Base-by-base conservation (phyloP, 345 rosid species). In the Brassica incana region DNA sequence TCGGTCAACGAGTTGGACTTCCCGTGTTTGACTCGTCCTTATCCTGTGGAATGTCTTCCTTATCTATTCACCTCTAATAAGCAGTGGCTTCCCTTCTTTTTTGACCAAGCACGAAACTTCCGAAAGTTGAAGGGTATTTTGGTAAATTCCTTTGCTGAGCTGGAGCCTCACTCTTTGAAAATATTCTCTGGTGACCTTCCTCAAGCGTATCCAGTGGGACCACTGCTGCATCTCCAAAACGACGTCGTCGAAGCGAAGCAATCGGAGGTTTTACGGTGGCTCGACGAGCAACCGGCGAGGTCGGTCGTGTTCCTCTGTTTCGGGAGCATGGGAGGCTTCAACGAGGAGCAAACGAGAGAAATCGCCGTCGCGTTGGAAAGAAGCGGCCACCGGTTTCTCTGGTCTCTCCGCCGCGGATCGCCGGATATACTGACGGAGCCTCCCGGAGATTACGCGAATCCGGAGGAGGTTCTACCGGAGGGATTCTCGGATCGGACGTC, bases 241-340 rank as follows among this genome's bases (percentile, higher is more conserved):
- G 80, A 32, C 18, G 23, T 29, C 1, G 63, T 12, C 0, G 43
- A 48, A 0, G 45, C 10, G 6, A 63, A 35, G 27, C 23, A 8
- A 0, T 20, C 48, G 5, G 87, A 86, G 59, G 82, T 86, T 70
- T 7, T 86, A 48, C 40, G 20, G 8, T 90, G 94, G 94, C 91
- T 89, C 0, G 88, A 87, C 15, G 82, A 79, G 35, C 94, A 89
- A 8, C 90, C 92, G 7, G 32, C 14, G 4, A 43, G 71, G 0
- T 86, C 94, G 0, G 94, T 87, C 4, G 88, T 88, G 63, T 89
- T 88, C 77, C 78, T 91, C 3, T 91, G 91, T 80, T 91, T 91
- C 35, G 91, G 97, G 27, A 90, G 92, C 81, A 45, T 50, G 80
- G 94, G 97, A 66, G 77, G 87, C 48, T 91, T 91, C 29, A 72